A percentile compares a stretch with the other conserved stretches of the same genome.
These are phyloP conservation scores for Cladosporium sp. DNA, from an alignment of 2,329 filamentous ascomycete genomes.

Conservation along the genomic window DNA sequence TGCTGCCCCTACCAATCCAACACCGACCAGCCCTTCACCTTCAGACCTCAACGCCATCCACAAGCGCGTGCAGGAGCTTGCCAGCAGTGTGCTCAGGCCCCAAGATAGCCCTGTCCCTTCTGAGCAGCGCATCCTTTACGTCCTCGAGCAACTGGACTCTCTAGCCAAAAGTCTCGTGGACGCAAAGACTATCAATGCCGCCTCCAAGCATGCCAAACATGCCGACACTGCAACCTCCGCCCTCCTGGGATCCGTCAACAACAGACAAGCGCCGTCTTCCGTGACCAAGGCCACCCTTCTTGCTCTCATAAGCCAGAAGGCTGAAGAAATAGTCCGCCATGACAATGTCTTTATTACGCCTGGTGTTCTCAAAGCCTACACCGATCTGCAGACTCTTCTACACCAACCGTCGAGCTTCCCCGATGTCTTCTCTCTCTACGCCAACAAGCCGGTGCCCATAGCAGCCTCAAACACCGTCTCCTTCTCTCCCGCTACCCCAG, in stretches of 20 bases:
- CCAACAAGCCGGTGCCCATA: conserved; percentile 74
- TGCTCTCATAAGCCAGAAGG: conserved; percentile 54
- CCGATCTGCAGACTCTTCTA: conserved; percentile 73
- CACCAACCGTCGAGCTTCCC: conserved; percentile 75
- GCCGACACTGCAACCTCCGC: conserved; percentile 54
- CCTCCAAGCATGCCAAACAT: conserved; percentile 9
- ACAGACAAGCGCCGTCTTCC: conserved; percentile 35
- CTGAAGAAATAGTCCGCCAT: conserved; percentile 72
- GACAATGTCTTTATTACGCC: conserved; percentile 80
- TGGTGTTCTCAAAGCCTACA: conserved; percentile 70
- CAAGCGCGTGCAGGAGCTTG: conserved; percentile 34
- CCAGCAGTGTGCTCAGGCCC: conserved; percentile 29
- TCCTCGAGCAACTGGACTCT: conserved; percentile 36
- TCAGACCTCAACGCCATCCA: conserved; percentile 30
- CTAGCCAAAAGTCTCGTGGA: conserved; percentile 33
- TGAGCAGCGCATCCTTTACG: conserved; percentile 37
- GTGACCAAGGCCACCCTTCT: conserved; percentile 41
- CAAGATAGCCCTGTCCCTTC: conserved; percentile 30
- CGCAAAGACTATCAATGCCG: conserved; percentile 21
- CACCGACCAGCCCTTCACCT: neutral
- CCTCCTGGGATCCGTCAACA: conserved; percentile 53
- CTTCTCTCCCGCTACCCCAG: conserved; percentile 65
- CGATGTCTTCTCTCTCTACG: conserved; percentile 77
- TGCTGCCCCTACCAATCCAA: conserved; percentile 27
- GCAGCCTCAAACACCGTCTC: conserved; percentile 51